Evolutionary conservation across 2,329 filamentous ascomycete species (phyloP), one percentile per base, ranked within the genome.

Genomic region (Endocalyx cinctus): DNA sequence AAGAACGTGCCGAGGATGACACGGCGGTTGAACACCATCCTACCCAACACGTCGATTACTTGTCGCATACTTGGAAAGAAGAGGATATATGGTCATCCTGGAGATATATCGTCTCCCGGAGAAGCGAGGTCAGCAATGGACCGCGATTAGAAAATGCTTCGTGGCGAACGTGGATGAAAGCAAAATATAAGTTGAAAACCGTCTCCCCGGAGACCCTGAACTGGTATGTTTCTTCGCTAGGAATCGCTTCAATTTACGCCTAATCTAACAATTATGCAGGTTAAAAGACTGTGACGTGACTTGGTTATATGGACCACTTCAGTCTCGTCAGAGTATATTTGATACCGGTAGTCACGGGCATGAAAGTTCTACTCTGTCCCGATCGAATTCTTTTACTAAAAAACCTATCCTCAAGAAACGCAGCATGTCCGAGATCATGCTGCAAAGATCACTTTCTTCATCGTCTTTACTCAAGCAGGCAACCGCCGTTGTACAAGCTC

Each of bases 1-100:
- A 63, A 7, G 73, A 79, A 28, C 72, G 79, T 19, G 82, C 84
- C 7, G 82, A 84, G 46, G 88, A 95, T 48, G 88, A 95, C 58
- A 84, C 80, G 8, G 82, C 83, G 10, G 70, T 94, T 23, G 76
- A 79, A 42, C 72, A 70, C 20, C 78, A 84, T 51, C 87, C 87
- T 2, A 88, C 88, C 28, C 74, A 87, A 45, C 87, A 95, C 62
- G 89, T 95, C n/a, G 89, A 95, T 62, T 95, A 95, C 55, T 74
- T 96, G 29, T 94, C 89, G 13, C 86, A 97, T 55, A 79, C 90
- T 41, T 95, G 90, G 87, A 79, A 77, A 43, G 88, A 96, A 61
- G 89, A 97, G 59, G 90, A 98, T 60, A 94, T 97, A 17, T 97
- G 89, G 89, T 83, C 86, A 5, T 96, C 90, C 2, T 97, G 92